Evolutionary conservation across 2,329 filamentous ascomycete species (phyloP).

Genomic region (Diplocarpon mali): DNA sequence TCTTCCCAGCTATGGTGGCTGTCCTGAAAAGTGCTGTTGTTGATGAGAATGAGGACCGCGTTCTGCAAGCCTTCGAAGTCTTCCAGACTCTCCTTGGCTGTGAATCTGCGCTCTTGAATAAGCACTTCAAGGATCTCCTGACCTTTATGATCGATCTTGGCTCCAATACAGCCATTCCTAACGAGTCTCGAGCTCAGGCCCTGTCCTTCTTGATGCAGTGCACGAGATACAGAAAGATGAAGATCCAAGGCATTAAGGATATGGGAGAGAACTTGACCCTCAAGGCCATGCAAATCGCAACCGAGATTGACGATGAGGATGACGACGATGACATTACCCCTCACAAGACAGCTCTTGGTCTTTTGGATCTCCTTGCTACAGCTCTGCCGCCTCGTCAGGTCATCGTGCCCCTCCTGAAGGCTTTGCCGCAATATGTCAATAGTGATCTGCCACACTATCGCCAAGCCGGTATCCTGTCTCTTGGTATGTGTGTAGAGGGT

Average conservation of each 20-base stretch:
- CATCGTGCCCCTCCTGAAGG: conserved; percentile 80
- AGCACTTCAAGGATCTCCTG: conserved; percentile 81
- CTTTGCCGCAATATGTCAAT: conserved; percentile 71
- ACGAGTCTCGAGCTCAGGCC: conserved; percentile 81
- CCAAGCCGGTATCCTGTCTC: conserved; percentile 80
- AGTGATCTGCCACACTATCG: conserved; percentile 67
- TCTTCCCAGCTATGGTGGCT: conserved; percentile 79
- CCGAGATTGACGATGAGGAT: conserved; percentile 72
- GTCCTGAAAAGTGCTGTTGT: conserved; percentile 79
- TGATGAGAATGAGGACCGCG: conserved; percentile 71
- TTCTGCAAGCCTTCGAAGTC: conserved; percentile 86
- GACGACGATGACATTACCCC: conserved; percentile 72
- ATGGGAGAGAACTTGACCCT: conserved; percentile 79
- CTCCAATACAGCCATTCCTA: conserved; percentile 63
- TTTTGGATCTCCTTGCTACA: conserved; percentile 81
- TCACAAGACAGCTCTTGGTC: conserved; percentile 69
- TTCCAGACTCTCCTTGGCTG: conserved; percentile 92
- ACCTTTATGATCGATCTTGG: conserved; percentile 89
- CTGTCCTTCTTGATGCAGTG: conserved; percentile 89
- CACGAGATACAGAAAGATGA: conserved; percentile 86
- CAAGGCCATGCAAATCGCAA: conserved; percentile 79
- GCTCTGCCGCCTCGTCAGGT: conserved; percentile 89
- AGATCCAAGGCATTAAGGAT: conserved; percentile 78
- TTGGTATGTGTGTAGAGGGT: conserved; percentile 92
- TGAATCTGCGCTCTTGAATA: conserved; percentile 71